Evolutionary conservation across 2,329 filamentous ascomycete species (phyloP).

Genomic region (Paraphaeosphaeria minitans): DNA sequence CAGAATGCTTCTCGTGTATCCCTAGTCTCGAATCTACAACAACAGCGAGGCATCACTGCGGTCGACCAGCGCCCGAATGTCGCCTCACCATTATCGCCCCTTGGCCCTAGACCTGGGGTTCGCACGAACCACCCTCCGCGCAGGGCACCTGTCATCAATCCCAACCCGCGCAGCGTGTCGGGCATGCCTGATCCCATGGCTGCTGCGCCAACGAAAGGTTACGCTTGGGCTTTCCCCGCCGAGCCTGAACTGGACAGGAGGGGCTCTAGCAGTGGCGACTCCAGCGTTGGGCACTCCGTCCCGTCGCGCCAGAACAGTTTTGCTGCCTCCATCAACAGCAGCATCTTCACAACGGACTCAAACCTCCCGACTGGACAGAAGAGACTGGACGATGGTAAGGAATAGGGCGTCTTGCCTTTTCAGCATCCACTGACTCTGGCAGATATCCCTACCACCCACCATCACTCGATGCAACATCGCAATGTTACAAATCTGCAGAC

Average conservation of each 20-base stretch:
- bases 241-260: constrained; percentile 57
- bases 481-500: constrained; percentile 69
- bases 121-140: constrained; percentile 51
- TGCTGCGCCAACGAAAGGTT: constrained; percentile 79
- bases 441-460: constrained; percentile 62
- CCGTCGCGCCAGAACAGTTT: constrained; percentile 77
- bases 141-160: constrained; percentile 77
- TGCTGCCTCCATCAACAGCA: constrained; percentile 78
- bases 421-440: constrained; percentile 26
- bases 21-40: constrained; percentile 71
- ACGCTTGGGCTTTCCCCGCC: constrained; percentile 83
- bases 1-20: constrained; percentile 78
- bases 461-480: constrained; percentile 77
- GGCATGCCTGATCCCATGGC: constrained; percentile 68
- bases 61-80: constrained; percentile 50
- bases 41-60: constrained; percentile 57
- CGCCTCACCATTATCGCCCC: constrained; percentile 52
- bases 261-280: constrained; percentile 55
- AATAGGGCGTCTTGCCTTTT: constrained; percentile 4
- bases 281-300: constrained; percentile 55
- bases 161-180: constrained; percentile 65
- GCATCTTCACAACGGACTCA: constrained; percentile 77
- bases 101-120: constrained; percentile 41
- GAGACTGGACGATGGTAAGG: constrained; percentile 67
- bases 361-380: constrained; percentile 73